phyloP scores from a whole-genome alignment of 1,284 basidiomycete species.

The Papiliotrema flavescens region DNA sequence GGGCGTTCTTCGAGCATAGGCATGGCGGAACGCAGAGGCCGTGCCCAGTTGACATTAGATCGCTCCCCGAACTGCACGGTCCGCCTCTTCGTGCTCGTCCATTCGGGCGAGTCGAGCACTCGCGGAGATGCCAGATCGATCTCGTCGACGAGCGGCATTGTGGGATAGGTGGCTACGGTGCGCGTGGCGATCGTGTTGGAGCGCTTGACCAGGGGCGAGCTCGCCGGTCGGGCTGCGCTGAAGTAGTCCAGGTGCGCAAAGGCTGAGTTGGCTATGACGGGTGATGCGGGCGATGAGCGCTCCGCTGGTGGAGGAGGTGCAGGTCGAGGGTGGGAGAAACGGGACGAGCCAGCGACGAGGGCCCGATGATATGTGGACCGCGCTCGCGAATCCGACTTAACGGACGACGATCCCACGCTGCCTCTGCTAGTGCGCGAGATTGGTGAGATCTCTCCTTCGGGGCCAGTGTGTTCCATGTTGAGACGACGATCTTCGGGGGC shows the following conservation, averaged over 20 bases:
- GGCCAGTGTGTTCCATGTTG: no score
- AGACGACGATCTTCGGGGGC: no score
- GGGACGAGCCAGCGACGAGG: no score
- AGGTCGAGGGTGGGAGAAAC: no score
- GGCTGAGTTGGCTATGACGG: not conserved
- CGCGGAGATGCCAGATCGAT: not conserved
- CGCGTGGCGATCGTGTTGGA: not conserved
- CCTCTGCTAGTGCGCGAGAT: no score
- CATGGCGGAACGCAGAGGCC: not conserved
- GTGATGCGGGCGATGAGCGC: not conserved
- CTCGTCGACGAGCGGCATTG: not conserved
- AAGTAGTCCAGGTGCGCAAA: not conserved
- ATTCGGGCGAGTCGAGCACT: not conserved
- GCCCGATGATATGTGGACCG: no score
- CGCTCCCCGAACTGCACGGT: not conserved
- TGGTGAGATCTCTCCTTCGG: no score
- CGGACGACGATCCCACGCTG: no score
- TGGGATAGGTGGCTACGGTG: not conserved
- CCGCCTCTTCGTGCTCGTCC: not conserved
- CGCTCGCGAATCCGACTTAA: no score
- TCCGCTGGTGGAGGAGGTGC: no score
- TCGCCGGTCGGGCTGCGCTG: not conserved
- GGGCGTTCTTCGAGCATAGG: not conserved
- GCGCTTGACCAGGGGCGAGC: not conserved
- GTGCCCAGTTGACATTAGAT: slow-evolving; percentile 3